phyloP scores from a whole-genome alignment of 2,329 filamentous ascomycete species.

The Chrysoporthe austroafricana region DNA sequence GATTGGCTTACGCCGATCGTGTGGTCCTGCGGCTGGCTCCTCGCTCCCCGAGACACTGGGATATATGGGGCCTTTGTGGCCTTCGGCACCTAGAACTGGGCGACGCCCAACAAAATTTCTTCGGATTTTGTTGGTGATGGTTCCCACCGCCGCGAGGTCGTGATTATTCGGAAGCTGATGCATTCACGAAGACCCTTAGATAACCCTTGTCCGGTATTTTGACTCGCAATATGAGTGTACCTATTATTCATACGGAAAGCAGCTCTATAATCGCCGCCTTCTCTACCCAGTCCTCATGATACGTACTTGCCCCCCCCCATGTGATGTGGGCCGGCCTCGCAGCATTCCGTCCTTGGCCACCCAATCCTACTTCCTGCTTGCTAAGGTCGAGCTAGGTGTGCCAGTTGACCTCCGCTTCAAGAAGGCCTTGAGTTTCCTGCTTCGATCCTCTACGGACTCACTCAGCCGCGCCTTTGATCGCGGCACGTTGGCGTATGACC shows the following conservation, averaged over 20 bases:
- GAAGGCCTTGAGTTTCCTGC: constrained; percentile 17
- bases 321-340: not conserved
- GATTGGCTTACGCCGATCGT: not conserved
- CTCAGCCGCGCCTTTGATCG: constrained; percentile 9
- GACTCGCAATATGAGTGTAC: not conserved
- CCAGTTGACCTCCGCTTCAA: not conserved
- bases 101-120: constrained; percentile 18
- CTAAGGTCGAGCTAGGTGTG: constrained; percentile 9
- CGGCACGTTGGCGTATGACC: constrained; percentile 3
- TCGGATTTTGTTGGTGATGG: not conserved
- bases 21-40: not conserved
- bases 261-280: not conserved
- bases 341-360: not conserved
- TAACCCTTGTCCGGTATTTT: not conserved
- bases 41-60: constrained; percentile 9
- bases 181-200: not conserved
- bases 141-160: not conserved
- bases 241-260: not conserved
- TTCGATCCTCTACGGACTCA: constrained; percentile 20
- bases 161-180: not conserved
- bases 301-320: not conserved
- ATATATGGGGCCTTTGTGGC: constrained; percentile 5
- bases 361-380: constrained; percentile 10
- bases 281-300: not conserved
- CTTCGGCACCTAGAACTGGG: constrained; percentile 19